Conservation (phyloP, 2,329 filamentous ascomycete species). For the Cercospora citrullina region DNA sequence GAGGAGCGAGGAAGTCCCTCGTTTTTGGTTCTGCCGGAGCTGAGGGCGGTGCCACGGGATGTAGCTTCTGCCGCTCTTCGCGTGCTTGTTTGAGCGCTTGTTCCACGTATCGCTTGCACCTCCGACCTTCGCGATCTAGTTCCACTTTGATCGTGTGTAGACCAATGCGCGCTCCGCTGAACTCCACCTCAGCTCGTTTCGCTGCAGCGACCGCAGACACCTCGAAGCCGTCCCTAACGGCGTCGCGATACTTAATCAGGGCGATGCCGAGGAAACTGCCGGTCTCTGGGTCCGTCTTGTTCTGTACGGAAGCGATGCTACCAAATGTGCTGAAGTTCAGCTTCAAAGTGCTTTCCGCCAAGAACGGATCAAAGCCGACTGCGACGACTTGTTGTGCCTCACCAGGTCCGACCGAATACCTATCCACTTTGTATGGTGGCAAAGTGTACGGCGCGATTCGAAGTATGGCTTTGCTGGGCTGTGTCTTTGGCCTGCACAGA, state of each 20-base stretch:
- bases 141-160: slow-evolving; percentile 76
- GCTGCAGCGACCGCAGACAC: slow-evolving; percentile 77
- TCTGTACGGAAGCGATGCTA: slow-evolving; percentile 85
- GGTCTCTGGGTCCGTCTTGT: slow-evolving; percentile 92
- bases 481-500: slow-evolving; percentile 50
- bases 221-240: slow-evolving; percentile 52
- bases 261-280: slow-evolving; percentile 93
- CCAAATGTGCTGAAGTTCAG: slow-evolving; percentile 78
- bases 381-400: slow-evolving; percentile 90
- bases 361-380: slow-evolving; percentile 91
- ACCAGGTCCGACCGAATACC: slow-evolving; percentile 82
- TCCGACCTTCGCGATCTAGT: slow-evolving; percentile 83
- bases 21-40: slow-evolving; percentile 36
- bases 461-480: slow-evolving; percentile 68
- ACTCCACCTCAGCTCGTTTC: slow-evolving; percentile 73
- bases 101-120: slow-evolving; percentile 76
- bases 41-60: slow-evolving; percentile 38
- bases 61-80: slow-evolving; percentile 55
- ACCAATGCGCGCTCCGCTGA: slow-evolving; percentile 78
- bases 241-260: slow-evolving; percentile 84
- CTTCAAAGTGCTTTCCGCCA: slow-evolving; percentile 68
- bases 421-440: slow-evolving; percentile 79
- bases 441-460: slow-evolving; percentile 75
- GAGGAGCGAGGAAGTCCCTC: slow-evolving; percentile 64
- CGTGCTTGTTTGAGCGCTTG: slow-evolving; percentile 69